Conservation (phyloP, 305 asterid species). For the Withania somnifera region DNA sequence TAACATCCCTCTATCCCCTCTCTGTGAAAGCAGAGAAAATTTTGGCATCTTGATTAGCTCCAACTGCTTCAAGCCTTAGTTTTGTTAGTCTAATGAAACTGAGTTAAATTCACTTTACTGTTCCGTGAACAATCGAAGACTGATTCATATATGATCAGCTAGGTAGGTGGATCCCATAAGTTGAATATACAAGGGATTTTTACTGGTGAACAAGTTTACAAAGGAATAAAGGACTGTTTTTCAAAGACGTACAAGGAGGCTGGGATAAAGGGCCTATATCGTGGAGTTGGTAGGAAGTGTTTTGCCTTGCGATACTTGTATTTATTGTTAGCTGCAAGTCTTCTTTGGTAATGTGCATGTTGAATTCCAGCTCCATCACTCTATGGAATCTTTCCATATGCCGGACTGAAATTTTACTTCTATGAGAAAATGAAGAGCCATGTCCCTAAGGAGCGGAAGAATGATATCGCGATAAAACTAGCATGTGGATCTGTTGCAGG, state of each 20-base stretch:
- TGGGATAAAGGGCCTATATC: conserved; percentile 70
- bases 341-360: neutral
- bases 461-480: conserved; percentile 59
- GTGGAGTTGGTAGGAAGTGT: conserved; percentile 73
- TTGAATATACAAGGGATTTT: conserved; percentile 24
- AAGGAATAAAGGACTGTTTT: conserved; percentile 70
- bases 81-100: neutral
- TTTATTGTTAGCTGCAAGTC: too few species aligned
- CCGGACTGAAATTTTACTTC: conserved; percentile 82
- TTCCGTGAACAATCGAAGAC: neutral
- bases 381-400: conserved; percentile 78
- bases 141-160: conserved; percentile 19
- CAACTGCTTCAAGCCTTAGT: neutral
- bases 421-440: conserved; percentile 86
- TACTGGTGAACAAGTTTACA: conserved; percentile 37
- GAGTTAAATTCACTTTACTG: neutral
- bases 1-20: neutral
- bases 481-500: conserved; percentile 87
- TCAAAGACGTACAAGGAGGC: conserved; percentile 68
- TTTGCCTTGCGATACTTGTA: too few species aligned
- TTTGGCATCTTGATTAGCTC: neutral
- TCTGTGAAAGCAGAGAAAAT: neutral
- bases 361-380: conserved; percentile 63
- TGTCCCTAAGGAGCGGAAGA: conserved; percentile 52
- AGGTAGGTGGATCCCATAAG: conserved; percentile 57